Evolutionary conservation across 345 rosid species (phyloP), one percentile per base, ranked within the genome.

Genomic region (Trapa bicornis): DNA sequence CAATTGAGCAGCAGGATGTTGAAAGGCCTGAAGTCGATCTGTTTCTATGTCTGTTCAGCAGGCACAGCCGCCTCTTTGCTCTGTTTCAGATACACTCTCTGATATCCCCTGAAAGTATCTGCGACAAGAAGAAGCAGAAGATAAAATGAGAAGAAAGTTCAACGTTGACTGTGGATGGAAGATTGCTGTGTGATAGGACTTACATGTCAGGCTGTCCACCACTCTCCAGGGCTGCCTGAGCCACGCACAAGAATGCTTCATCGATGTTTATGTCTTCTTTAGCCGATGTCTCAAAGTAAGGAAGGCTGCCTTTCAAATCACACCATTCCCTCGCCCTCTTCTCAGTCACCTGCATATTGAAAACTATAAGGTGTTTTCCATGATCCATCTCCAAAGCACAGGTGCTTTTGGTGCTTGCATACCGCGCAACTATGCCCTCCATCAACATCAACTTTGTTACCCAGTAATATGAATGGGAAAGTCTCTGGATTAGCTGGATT

Each of bases 231-330:
- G 90, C 89, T 64, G 78, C 70, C 58, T 82, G 78, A 5, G 93
- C 98, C 29, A 82, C 83, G 4, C 81, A 74, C 13, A 86, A 67
- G 72, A 89, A 92, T 8, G 98, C 96, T 73, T 86, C 90, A 66
- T 88, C 90, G 6, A 92, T 82, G 61, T 85, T 85, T 74, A 78
- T 78, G 76, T 81, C 74, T 70, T 85, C 89, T 73, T 88, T 89
- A 1, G 98, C 96, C 6, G 98, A 92, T 39, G 96, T 89, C 82
- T 89, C 96, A 64, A 81, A 79, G 75, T 85, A 88, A 1, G 93
- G 86, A 65, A 88, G 80, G 68, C 80, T 83, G 48, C 92, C 86
- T 70, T 61, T 84, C 6, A 84, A 80, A 29, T 67, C 82, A 74
- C 96, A 92, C 98, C 96, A 89, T 3, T 86, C 98, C 38, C 64